Percentiles rank a stretch among this genome's conserved stretches.
phyloP scores from a whole-genome alignment of 2,329 filamentous ascomycete species.

The Thelonectria blattea region DNA sequence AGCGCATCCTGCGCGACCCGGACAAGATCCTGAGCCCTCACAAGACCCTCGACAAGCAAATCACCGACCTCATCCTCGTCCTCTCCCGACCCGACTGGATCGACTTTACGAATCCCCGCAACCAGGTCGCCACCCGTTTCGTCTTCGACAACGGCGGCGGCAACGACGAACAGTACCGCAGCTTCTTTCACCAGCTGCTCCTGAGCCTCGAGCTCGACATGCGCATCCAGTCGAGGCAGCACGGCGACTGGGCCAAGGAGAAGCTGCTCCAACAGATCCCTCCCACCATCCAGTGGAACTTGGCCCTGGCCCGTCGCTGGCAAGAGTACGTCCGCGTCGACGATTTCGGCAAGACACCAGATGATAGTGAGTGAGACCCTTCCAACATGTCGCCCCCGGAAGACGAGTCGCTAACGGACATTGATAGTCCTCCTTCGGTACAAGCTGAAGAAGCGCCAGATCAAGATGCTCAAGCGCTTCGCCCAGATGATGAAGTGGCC shows the following conservation, averaged over 20 bases:
- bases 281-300: conserved; percentile 73
- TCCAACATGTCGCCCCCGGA: not conserved
- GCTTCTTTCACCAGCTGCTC: conserved; percentile 79
- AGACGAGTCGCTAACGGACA: not conserved
- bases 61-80: conserved; percentile 73
- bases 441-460: conserved; percentile 69
- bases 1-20: conserved; percentile 70
- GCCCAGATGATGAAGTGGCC: conserved; percentile 79
- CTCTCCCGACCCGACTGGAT: conserved; percentile 74
- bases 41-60: conserved; percentile 71
- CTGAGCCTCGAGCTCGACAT: conserved; percentile 75
- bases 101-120: conserved; percentile 72
- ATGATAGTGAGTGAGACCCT: conserved; percentile 50
- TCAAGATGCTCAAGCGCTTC: conserved; percentile 71
- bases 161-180: conserved; percentile 63
- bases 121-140: conserved; percentile 76
- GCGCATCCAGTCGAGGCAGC: conserved; percentile 68
- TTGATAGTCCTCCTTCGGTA: conserved; percentile 64
- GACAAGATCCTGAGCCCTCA: conserved; percentile 67
- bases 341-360: conserved; percentile 58
- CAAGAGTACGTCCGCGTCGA: conserved; percentile 72
- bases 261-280: conserved; percentile 70
- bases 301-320: conserved; percentile 77
- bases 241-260: conserved; percentile 68
- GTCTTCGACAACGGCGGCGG: conserved; percentile 66